Percentiles rank a stretch among this genome's conserved stretches.
Conservation (phyloP, 768 basidiomycete genomes). For the Suillus sp. region DNA sequence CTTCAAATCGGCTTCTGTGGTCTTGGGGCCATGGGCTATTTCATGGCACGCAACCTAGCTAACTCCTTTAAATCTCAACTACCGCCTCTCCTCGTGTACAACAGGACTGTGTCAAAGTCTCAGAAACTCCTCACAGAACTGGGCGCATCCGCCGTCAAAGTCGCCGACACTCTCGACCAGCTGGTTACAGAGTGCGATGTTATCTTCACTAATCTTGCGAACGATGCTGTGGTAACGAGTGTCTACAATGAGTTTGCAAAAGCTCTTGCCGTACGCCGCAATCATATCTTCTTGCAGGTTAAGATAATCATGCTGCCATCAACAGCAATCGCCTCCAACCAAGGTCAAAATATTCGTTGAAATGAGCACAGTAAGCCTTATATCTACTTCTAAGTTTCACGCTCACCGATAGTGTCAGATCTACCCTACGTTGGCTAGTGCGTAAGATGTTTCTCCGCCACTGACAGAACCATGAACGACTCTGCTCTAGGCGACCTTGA, state of each 20-base stretch:
- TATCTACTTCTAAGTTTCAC: not conserved
- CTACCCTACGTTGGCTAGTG: slow-evolving; percentile 55
- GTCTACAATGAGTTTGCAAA: slow-evolving; percentile 63
- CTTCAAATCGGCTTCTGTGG: slow-evolving; percentile 48
- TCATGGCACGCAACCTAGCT: slow-evolving; percentile 82
- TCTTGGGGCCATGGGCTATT: slow-evolving; percentile 69
- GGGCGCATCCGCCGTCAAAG: slow-evolving; percentile 50
- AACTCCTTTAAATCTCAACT: slow-evolving; percentile 45
- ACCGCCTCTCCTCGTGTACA: slow-evolving; percentile 71
- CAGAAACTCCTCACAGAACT: slow-evolving; percentile 59
- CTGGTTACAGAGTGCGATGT: slow-evolving; percentile 70
- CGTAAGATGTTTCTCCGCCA: not conserved
- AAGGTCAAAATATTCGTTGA: slow-evolving; percentile 80
- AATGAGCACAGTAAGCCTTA: slow-evolving; percentile 68
- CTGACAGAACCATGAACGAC: not conserved
- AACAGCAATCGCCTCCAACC: slow-evolving; percentile 44
- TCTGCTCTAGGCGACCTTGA: slow-evolving; percentile 63
- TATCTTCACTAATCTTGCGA: slow-evolving; percentile 71
- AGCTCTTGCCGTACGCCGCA: slow-evolving; percentile 52
- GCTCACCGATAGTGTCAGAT: slow-evolving; percentile 40
- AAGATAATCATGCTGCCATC: slow-evolving; percentile 12
- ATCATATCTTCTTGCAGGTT: slow-evolving; percentile 2
- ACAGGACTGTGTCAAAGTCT: slow-evolving; percentile 63
- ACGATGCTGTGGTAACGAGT: slow-evolving; percentile 67
- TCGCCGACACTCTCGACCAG: slow-evolving; percentile 60